Percentiles rank a stretch among this genome's conserved stretches.
phyloP scores from a whole-genome alignment of 352 stramenopile genomes.

The Phytophthora pinifolia region DNA sequence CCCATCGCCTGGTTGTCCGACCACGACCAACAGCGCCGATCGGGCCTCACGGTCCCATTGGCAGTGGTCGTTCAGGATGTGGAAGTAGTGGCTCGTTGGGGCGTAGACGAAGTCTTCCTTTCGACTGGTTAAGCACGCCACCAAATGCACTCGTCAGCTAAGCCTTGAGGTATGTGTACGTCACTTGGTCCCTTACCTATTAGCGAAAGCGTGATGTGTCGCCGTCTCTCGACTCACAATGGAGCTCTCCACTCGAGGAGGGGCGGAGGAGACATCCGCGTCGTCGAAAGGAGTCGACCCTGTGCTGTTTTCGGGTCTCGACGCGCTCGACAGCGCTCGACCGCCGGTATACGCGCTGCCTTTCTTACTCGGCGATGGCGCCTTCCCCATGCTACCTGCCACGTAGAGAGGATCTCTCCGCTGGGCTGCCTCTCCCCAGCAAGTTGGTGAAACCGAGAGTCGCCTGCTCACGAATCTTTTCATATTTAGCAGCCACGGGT shows the following conservation, averaged over 20 bases:
- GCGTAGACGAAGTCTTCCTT: slow-evolving; percentile 72
- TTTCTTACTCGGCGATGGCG: slow-evolving; percentile 38
- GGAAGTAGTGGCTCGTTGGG: slow-evolving; percentile 59
- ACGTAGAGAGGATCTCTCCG: neutral
- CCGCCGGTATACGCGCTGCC: slow-evolving; percentile 13
- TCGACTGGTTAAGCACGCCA: slow-evolving; percentile 34
- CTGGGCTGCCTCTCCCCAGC: slow-evolving; percentile 1
- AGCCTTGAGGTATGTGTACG: neutral
- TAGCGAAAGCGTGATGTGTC: slow-evolving; percentile 70
- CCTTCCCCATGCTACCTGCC: slow-evolving; percentile 36
- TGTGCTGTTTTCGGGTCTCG: slow-evolving; percentile 12
- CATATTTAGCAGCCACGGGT: slow-evolving; percentile 26
- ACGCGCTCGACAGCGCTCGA: slow-evolving; percentile 11
- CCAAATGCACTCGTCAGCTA: slow-evolving; percentile 2
- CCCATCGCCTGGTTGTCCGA: slow-evolving; percentile 62
- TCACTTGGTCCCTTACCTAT: slow-evolving; percentile 32
- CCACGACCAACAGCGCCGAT: slow-evolving; percentile 58
- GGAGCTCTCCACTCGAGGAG: slow-evolving; percentile 53
- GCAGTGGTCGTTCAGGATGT: slow-evolving; percentile 73
- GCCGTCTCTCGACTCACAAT: slow-evolving; percentile 73
- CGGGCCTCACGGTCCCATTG: slow-evolving; percentile 34
- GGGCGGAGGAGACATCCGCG: slow-evolving; percentile 5
- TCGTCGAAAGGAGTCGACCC: slow-evolving; percentile 26
- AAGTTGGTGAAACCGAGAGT: slow-evolving; percentile 21
- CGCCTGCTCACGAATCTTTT: slow-evolving; percentile 21